Evolutionary conservation across 441 rosid species (phyloP).

Genomic region (Capsella rubella): DNA sequence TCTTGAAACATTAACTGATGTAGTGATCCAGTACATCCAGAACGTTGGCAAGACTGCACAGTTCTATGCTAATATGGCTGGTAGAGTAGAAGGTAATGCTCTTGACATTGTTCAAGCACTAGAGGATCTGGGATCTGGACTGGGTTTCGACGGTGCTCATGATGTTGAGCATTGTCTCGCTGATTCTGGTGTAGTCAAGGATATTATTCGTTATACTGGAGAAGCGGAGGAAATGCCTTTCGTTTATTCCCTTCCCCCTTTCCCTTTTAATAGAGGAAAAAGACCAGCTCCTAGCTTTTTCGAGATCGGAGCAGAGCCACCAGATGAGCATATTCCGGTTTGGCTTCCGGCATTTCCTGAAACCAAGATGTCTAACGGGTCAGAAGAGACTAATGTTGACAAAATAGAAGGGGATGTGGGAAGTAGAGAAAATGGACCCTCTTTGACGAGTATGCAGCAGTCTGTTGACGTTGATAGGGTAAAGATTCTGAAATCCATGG

Average conservation of each 20-base stretch:
- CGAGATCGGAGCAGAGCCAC: constrained; percentile 68
- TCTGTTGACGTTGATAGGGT: constrained; percentile 53
- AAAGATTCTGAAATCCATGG: constrained; percentile 53
- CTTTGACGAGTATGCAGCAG: constrained; percentile 54
- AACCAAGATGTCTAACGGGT: constrained; percentile 49
- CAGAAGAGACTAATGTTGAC: constrained; percentile 42
- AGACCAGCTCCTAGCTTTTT: constrained; percentile 58
- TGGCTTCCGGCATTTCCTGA: constrained; percentile 90
- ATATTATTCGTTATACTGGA: constrained; percentile 64
- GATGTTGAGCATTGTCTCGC: constrained; percentile 67
- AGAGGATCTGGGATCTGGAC: constrained; percentile 65
- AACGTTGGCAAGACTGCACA: constrained; percentile 64
- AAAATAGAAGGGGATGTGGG: constrained; percentile 48
- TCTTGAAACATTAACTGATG: constrained; percentile 72
- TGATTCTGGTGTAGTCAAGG: constrained; percentile 69
- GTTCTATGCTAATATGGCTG: constrained; percentile 67
- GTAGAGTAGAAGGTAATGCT: constrained; percentile 70
- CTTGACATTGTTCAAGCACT: constrained; percentile 78
- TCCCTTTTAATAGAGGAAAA: constrained; percentile 67
- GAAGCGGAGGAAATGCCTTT: constrained; percentile 67
- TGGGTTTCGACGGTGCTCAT: constrained; percentile 73
- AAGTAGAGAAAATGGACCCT: constrained; percentile 44
- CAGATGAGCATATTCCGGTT: constrained; percentile 74
- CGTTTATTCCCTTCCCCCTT: constrained; percentile 65
- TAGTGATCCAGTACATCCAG: constrained; percentile 57